A percentile compares a stretch with the other conserved stretches of the same genome.
phyloP scores from a whole-genome alignment of 805 yeast genomes.

The Candida adriatica region DNA sequence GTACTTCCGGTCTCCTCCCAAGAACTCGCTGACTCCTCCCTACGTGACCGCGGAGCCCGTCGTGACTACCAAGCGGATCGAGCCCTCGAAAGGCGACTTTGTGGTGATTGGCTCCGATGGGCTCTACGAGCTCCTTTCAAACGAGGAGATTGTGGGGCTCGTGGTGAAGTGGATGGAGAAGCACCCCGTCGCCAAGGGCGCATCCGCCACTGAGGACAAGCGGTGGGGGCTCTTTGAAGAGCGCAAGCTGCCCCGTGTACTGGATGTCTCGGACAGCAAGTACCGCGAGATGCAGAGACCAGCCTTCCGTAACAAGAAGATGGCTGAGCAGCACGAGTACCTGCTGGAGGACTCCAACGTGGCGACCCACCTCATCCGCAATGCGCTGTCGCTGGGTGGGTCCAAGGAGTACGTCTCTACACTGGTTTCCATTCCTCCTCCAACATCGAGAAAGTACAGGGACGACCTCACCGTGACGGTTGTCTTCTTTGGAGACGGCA shows the following conservation, averaged over 20 bases:
- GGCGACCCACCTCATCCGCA: conserved; percentile 88
- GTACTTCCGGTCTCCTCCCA: conserved; percentile 74
- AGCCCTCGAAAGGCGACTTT: conserved; percentile 69
- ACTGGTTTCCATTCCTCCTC: conserved; percentile 85
- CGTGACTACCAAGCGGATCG: conserved; percentile 70
- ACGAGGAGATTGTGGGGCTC: conserved; percentile 86
- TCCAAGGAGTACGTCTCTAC: conserved; percentile 82
- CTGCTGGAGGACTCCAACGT: conserved; percentile 80
- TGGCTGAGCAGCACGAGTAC: conserved; percentile 31
- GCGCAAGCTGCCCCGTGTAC: conserved; percentile 53
- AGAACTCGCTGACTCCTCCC: conserved; percentile 79
- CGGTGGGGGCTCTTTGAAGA: conserved; percentile 22
- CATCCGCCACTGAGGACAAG: conserved; percentile 8
- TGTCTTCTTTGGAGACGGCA: conserved; percentile 73
- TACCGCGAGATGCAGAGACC: conserved; percentile 57
- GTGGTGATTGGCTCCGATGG: conserved; percentile 94
- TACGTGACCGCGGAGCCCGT: conserved; percentile 97
- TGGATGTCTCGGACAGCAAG: conserved; percentile 52
- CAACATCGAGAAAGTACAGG: conserved; percentile 84
- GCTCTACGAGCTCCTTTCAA: conserved; percentile 80
- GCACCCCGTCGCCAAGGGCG: conserved; percentile 37
- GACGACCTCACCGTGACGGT: conserved; percentile 97
- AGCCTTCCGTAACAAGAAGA: conserved; percentile 55
- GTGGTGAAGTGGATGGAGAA: conserved; percentile 92
- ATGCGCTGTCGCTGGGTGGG: conserved; percentile 87